These are phyloP conservation scores for Beauveria sp. DNA, from an alignment of 2,329 filamentous ascomycete genomes.

Conservation along the genomic window DNA sequence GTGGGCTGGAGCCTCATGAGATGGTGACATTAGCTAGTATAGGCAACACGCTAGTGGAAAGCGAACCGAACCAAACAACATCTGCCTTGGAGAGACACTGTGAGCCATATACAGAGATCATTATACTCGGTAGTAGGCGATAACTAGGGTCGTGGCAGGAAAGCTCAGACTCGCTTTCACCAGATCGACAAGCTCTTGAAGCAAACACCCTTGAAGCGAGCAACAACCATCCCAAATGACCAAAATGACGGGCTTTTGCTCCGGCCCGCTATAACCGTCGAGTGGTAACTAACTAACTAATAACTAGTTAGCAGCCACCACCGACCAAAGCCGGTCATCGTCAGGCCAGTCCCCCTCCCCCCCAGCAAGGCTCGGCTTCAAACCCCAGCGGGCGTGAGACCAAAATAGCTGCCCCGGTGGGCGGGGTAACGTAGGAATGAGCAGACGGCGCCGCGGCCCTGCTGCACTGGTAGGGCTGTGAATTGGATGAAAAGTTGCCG, in stretches of 20 bases:
- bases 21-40: not conserved
- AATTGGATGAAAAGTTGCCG: not conserved
- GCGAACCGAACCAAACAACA: not conserved
- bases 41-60: not conserved
- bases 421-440: not conserved
- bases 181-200: not conserved
- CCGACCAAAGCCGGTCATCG: not conserved
- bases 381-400: not conserved
- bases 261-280: not conserved
- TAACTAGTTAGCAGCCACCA: too few species aligned
- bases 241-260: not conserved
- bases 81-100: too few species aligned
- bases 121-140: too few species aligned
- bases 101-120: too few species aligned
- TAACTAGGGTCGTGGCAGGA: not conserved
- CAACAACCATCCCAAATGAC: not conserved
- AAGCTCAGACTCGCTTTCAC: not conserved
- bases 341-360: not conserved
- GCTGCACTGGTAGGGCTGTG: not conserved
- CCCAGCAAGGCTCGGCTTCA: too few species aligned
- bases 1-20: not conserved
- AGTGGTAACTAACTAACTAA: not conserved
- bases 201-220: not conserved
- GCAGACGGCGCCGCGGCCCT: not conserved
- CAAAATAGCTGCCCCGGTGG: constrained; percentile 1